Conservation (phyloP, 1,284 basidiomycete genomes). For the Rhodofomes roseus region DNA sequence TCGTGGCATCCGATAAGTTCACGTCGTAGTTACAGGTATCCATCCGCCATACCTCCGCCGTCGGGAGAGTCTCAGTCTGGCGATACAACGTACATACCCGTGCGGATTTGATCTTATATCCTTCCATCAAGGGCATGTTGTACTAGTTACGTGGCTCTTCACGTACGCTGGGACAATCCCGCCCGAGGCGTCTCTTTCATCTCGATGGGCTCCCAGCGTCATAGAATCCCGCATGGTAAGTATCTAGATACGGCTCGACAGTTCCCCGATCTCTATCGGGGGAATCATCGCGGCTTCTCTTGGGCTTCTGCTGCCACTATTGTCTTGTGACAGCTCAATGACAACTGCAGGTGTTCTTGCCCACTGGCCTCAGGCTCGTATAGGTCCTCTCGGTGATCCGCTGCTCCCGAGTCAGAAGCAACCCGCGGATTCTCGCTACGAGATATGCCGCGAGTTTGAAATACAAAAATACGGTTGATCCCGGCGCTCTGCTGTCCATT, state of each 20-base stretch:
- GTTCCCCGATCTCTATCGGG: background rate
- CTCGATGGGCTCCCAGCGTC: background rate
- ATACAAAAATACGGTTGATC: background rate
- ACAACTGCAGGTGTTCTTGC: background rate
- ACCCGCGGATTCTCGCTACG: background rate
- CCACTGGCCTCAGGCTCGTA: background rate
- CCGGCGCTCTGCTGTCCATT: background rate
- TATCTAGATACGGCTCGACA: background rate
- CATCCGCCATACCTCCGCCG: no score
- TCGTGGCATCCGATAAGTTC: no score
- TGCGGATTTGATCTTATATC: no score
- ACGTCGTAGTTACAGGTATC: no score
- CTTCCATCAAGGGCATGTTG: no score
- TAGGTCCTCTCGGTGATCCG: background rate
- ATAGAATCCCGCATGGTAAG: background rate
- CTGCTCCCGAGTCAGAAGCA: background rate
- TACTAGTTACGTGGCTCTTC: no score
- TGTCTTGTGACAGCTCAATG: background rate
- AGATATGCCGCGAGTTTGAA: background rate
- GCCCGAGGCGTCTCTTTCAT: background rate
- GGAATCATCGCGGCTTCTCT: background rate
- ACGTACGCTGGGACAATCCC: background rate
- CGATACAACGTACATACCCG: no score
- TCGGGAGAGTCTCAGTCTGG: no score
- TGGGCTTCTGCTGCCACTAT: background rate